Percentiles rank a stretch among this genome's conserved stretches.
Conservation (phyloP, 192 early-diverging fungal species). For the Entomortierella chlamydospora region DNA sequence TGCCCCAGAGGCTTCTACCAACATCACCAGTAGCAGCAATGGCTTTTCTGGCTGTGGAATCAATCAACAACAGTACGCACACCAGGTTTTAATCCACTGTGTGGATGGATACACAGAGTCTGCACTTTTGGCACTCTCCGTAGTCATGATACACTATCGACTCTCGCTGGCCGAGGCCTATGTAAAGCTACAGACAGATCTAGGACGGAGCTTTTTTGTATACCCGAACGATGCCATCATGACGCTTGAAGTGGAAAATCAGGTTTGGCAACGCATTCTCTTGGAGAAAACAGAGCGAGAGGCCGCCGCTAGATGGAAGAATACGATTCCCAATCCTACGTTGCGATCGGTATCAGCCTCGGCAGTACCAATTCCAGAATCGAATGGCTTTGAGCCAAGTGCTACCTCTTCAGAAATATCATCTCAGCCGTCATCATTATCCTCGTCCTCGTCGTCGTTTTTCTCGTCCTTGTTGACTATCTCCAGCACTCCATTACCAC, state of each 20-base stretch:
- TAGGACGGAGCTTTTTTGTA: conserved; percentile 68
- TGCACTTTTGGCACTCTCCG: conserved; percentile 56
- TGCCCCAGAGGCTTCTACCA: conserved; percentile 6
- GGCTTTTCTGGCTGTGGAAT: conserved; percentile 39
- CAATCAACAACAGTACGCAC: conserved; percentile 21
- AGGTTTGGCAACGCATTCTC: conserved; percentile 38
- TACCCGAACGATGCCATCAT: conserved; percentile 60
- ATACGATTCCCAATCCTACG: neutral
- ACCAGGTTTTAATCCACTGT: conserved; percentile 65
- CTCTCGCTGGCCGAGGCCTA: conserved; percentile 63
- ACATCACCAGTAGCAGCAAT: conserved; percentile 54
- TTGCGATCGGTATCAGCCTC: neutral
- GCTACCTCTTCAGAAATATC: conserved; percentile 19
- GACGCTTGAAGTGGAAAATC: conserved; percentile 59
- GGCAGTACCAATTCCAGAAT: neutral
- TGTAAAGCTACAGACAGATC: conserved; percentile 60
- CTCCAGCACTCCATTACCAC: neutral
- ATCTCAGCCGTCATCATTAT: conserved; percentile 23
- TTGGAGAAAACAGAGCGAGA: neutral
- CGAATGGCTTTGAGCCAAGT: neutral
- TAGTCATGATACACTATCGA: conserved; percentile 62
- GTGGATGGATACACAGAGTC: conserved; percentile 70
- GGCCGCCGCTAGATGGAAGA: neutral
- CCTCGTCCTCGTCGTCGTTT: conserved; percentile 37
- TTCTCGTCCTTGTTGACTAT: conserved; percentile 36